Evolutionary conservation across 208 protist genomes (phyloP).

Genomic region (Leptomonas pyrrhocoris): DNA sequence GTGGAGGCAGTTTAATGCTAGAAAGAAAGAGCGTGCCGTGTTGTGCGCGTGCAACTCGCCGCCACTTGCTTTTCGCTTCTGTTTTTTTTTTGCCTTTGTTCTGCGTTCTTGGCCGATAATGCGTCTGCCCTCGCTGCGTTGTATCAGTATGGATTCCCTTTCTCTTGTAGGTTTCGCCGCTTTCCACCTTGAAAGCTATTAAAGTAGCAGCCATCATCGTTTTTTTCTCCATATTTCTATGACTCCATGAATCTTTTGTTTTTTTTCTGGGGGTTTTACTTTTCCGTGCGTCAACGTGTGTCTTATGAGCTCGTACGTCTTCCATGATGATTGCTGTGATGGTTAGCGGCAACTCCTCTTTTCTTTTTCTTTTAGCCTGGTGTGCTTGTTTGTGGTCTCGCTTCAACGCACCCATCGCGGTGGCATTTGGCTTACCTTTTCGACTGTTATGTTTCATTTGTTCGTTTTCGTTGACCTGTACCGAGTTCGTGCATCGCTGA

Average conservation of each 20-base stretch:
- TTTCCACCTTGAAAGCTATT: neutral
- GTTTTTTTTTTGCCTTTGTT: neutral
- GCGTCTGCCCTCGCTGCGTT: neutral
- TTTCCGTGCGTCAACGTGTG: neutral
- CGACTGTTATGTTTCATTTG: too few species aligned
- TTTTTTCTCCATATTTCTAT: neutral
- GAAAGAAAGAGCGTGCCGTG: neutral
- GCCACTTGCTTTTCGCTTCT: neutral
- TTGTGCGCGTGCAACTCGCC: neutral
- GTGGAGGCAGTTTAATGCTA: constrained; percentile 19
- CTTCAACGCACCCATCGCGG: too few species aligned
- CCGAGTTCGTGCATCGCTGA: neutral
- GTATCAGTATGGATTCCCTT: constrained; percentile 1
- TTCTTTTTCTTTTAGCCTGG: neutral
- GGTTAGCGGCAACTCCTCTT: neutral
- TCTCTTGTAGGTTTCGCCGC: neutral
- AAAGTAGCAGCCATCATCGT: neutral
- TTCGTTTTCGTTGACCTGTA: neutral
- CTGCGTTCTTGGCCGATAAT: too few species aligned
- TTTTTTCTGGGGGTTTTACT: constrained; percentile 24
- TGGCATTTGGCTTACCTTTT: too few species aligned
- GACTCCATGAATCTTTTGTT: neutral
- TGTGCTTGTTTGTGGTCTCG: too few species aligned
- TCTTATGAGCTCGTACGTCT: neutral
- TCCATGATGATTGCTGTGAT: too few species aligned